Evolutionary conservation across 371 early-diverging fungal genomes (phyloP).

Genomic region (Apophysomyces trapeziformis): DNA sequence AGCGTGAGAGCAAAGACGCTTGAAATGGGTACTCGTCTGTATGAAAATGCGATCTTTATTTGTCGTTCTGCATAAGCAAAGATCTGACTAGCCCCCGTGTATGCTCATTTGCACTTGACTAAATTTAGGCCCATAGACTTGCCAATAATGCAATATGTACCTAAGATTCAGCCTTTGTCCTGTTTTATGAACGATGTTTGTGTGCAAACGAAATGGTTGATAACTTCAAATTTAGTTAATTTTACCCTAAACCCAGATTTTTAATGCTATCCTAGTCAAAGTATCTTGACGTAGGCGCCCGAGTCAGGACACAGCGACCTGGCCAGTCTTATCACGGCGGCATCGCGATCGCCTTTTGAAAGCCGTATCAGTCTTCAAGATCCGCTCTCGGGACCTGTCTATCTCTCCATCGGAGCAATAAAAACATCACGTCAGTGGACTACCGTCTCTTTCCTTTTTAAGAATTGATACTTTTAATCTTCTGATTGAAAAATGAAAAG

Average conservation of each 20-base stretch:
- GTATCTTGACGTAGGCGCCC: conserved; percentile 9
- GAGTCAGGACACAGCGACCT: neutral
- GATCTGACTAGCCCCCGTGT: no score
- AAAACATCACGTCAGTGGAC: conserved; percentile 10
- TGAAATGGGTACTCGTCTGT: no score
- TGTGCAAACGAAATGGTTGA: no score
- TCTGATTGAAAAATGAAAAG: neutral
- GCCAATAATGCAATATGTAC: no score
- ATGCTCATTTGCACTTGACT: no score
- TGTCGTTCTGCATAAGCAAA: no score
- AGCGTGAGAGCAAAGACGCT: no score
- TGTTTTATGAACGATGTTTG: no score
- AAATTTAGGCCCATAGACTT: no score
- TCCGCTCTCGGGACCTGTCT: conserved; percentile 12
- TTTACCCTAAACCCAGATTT: conserved; percentile 9
- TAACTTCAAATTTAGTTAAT: neutral
- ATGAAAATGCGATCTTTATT: no score
- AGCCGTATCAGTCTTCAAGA: conserved; percentile 10
- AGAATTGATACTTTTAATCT: neutral
- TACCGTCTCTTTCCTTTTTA: conserved; percentile 7
- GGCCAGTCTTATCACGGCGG: conserved; percentile 7
- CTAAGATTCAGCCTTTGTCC: no score
- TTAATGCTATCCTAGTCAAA: neutral
- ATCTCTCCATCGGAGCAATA: conserved; percentile 7
- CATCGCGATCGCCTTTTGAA: conserved; percentile 11